phyloP scores from a whole-genome alignment of 192 early-diverging fungal species.

The Coemansia sp. region DNA sequence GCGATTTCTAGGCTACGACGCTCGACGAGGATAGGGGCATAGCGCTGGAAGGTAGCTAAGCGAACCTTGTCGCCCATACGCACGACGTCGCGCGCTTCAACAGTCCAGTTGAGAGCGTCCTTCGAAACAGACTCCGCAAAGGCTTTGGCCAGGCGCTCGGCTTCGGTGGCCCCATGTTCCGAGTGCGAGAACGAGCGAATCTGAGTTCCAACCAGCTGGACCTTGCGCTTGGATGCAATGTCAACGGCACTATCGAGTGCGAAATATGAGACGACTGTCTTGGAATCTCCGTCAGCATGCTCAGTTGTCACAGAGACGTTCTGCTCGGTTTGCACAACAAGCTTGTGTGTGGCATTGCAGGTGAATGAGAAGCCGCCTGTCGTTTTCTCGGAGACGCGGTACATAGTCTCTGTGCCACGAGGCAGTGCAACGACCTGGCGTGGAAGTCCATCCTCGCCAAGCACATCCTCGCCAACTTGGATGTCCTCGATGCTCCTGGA shows the following conservation, averaged over 20 bases:
- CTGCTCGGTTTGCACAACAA: slow-evolving; percentile 42
- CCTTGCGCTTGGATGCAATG: slow-evolving; percentile 11
- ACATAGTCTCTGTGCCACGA: slow-evolving; percentile 49
- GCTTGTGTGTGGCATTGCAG: slow-evolving; percentile 45
- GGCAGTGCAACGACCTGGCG: slow-evolving; percentile 50
- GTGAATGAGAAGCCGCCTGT: slow-evolving; percentile 24
- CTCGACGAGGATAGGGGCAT: slow-evolving; percentile 35
- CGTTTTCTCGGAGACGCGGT: slow-evolving; percentile 21
- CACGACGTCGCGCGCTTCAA: slow-evolving; percentile 47
- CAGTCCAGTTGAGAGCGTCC: slow-evolving; percentile 26
- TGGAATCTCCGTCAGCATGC: slow-evolving; percentile 4
- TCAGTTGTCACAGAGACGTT: slow-evolving; percentile 2
- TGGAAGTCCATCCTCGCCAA: slow-evolving; percentile 48
- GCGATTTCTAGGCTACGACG: not conserved
- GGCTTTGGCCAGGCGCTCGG: slow-evolving; percentile 8
- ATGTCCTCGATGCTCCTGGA: slow-evolving; percentile 35
- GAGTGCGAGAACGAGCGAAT: slow-evolving; percentile 20
- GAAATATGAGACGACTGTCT: slow-evolving; percentile 31
- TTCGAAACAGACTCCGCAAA: slow-evolving; percentile 17
- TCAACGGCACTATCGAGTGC: slow-evolving; percentile 12
- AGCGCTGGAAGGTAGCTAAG: slow-evolving; percentile 32
- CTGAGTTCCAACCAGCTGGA: slow-evolving; percentile 17
- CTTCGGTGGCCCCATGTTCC: slow-evolving; percentile 15
- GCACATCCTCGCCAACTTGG: slow-evolving; percentile 30
- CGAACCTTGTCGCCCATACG: slow-evolving; percentile 20